phyloP scores from a whole-genome alignment of 1,284 basidiomycete species.

The Leccinum angustisporum region DNA sequence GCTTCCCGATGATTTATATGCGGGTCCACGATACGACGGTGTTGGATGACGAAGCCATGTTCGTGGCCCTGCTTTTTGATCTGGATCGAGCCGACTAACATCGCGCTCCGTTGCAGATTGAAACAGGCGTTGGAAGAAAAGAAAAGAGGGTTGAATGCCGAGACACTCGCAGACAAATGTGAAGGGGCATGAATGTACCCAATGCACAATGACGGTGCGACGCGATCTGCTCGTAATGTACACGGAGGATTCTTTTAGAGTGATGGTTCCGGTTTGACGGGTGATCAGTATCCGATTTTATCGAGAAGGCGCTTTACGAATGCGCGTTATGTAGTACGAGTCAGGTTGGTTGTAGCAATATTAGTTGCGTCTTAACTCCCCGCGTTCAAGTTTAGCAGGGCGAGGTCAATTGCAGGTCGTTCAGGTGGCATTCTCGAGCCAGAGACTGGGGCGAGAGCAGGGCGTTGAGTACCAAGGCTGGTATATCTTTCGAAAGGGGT shows the following conservation, averaged over 20 bases:
- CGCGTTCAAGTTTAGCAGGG: not conserved
- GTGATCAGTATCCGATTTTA: not conserved
- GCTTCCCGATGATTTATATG: slow-evolving; percentile 34
- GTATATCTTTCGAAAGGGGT: not conserved
- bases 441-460: not conserved
- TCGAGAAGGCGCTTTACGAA: not conserved
- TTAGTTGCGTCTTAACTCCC: not conserved
- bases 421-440: no score
- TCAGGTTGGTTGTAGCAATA: not conserved
- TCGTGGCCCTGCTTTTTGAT: not conserved
- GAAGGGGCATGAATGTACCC: not conserved
- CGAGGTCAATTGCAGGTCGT: not conserved
- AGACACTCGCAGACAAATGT: not conserved
- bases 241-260: not conserved
- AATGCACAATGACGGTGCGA: not conserved
- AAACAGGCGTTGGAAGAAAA: slow-evolving; percentile 3
- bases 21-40: slow-evolving; percentile 33
- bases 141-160: not conserved
- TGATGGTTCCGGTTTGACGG: not conserved
- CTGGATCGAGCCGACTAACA: not conserved
- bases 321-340: not conserved
- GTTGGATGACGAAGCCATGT: slow-evolving; percentile 30
- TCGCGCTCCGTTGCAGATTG: not conserved
- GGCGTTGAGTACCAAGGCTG: not conserved
- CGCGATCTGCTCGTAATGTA: not conserved